Evolutionary conservation across 1,284 basidiomycete genomes (phyloP).

Genomic region (Rhodotorula sp.): DNA sequence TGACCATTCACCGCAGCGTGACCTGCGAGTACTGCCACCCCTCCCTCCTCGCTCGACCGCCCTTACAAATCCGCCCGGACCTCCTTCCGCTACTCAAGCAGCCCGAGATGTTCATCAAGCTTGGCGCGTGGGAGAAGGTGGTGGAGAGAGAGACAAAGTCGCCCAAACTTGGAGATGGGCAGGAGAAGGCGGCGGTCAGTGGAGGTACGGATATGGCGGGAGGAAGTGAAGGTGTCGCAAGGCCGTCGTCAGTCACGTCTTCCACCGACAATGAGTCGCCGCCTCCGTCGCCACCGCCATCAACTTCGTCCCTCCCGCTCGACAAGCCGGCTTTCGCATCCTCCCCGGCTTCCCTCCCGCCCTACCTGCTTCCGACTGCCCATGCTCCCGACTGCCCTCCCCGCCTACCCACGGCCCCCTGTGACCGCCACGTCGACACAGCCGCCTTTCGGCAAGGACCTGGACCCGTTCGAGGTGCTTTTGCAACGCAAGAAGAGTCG

Average conservation of each 20-base stretch:
- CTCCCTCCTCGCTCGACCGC: conserved; percentile 4
- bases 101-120: neutral
- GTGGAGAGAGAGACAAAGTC: neutral
- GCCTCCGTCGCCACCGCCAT: neutral
- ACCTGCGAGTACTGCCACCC: conserved; percentile 12
- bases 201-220: too few species aligned
- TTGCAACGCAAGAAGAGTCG: too few species aligned
- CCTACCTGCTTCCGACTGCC: too few species aligned
- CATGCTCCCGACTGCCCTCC: too few species aligned
- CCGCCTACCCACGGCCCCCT: too few species aligned
- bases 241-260: neutral
- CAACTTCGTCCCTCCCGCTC: neutral
- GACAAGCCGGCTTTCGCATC: neutral
- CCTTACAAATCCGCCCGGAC: conserved; percentile 7
- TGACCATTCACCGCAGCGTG: neutral
- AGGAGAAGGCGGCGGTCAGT: too few species aligned
- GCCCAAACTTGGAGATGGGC: too few species aligned
- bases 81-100: neutral
- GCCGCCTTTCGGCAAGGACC: too few species aligned
- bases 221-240: too few species aligned
- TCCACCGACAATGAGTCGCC: conserved; percentile 13
- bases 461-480: too few species aligned
- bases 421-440: too few species aligned
- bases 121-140: neutral
- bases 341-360: too few species aligned